phyloP scores from a whole-genome alignment of 306 rosid species.

The Medicago truncatula region MtrunA17r5.0-ANR NC_053043.1:44829001-44829500 shows the following conservation, averaged over 20 bases:
- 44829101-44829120: neutral
- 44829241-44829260: neutral
- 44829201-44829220: neutral
- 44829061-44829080: conserved; percentile 22
- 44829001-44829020: conserved; percentile 59
- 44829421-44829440: no score
- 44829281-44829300: neutral
- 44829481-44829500: no score
- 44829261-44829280: neutral
- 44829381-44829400: neutral
- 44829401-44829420: no score
- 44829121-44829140: neutral
- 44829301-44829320: neutral
- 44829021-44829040: conserved; percentile 55
- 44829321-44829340: neutral
- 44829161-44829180: neutral
- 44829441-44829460: no score
- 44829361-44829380: no score
- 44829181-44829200: neutral
- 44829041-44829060: conserved; percentile 43
- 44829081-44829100: conserved; percentile 16
- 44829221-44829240: no score
- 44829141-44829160: conserved; percentile 1
- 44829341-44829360: no score
- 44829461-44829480: no score